Evolutionary conservation across 306 rosid genomes (phyloP), one percentile per base, ranked within the genome.

Genomic region (Vicia sativa): DNA sequence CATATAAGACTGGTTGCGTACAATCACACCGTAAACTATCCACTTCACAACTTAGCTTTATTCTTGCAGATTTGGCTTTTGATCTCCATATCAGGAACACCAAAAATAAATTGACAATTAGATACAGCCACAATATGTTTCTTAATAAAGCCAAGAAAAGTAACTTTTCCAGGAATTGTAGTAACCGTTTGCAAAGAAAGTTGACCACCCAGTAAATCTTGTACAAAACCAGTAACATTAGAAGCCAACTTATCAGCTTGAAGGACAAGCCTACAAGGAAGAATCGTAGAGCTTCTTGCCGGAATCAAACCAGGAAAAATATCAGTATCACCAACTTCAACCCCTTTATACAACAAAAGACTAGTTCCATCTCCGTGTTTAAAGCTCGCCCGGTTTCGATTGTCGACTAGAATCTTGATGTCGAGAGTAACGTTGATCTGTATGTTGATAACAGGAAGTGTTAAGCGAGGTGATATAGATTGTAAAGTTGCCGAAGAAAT

Each of bases 311-410:
- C 91, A 0, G 89, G 78, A 3, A 7, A 57, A 42, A 89, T 39
- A 2, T 75, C 78, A 0, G 84, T 86, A 0, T 87, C 86, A n/a
- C 96, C 96, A 12, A 89, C 77, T 58, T 81, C 73, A 3, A 10
- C 57, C 6, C 80, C 82, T 49, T 21, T 23, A 14, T 87, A 85
- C 7, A 78, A 28, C 55, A 89, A 26, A 3, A 70, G 0, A 58
- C 86, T 85, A 56, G 56, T 83, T 13, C 89, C 96, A 4, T 31
- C 58, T 10, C 18, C 78, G 23, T 87, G 91, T 67, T 75, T 82
- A 82, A 89, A 87, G 52, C 83, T 85, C 7, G 75, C 87, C 1
- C 35, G 76, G 72, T 89, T 89, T 53, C 64, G 58, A 59, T 89
- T 89, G 49, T 74, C 9, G 9, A 89, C 70, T 2, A n/a, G 80